These are phyloP conservation scores for Colletotrichum sp. DNA, from an alignment of 2,329 filamentous ascomycete genomes.

Conservation along the genomic window DNA sequence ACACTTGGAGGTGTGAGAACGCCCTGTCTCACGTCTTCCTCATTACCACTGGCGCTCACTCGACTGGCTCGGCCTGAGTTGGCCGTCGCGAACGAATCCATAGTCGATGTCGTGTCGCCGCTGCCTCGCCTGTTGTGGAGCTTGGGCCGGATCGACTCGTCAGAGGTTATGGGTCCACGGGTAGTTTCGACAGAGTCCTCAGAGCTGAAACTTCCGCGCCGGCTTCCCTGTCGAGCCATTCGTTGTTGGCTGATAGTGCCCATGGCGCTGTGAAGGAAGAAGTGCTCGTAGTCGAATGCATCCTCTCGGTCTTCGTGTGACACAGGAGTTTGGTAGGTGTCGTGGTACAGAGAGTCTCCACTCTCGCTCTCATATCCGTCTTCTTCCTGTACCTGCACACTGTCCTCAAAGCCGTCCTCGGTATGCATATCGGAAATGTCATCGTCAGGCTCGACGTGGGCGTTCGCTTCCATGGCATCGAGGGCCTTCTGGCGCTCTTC, in stretches of 20 bases:
- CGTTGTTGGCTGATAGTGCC: constrained; percentile 70
- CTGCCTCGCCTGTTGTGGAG: constrained; percentile 46
- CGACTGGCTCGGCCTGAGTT: constrained; percentile 53
- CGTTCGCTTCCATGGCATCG: constrained; percentile 9
- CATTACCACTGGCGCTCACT: constrained; percentile 6
- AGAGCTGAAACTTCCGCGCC: constrained; percentile 58
- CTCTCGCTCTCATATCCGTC: constrained; percentile 64
- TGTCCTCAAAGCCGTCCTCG: constrained; percentile 39
- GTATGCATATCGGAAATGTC: constrained; percentile 43
- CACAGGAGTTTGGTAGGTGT: constrained; percentile 61
- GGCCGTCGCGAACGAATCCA: constrained; percentile 63
- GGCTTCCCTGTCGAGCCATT: constrained; percentile 50
- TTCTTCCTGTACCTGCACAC: constrained; percentile 40
- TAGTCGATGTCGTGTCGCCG: constrained; percentile 53
- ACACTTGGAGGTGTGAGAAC: constrained; percentile 14
- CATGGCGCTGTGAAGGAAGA: constrained; percentile 92
- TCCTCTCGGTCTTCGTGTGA: constrained; percentile 94
- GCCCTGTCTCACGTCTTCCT: constrained; percentile 7
- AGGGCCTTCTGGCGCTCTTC: constrained; percentile 26
- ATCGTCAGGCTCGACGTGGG: constrained; percentile 28
- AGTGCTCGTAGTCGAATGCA: constrained; percentile 95
- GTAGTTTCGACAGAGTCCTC: constrained; percentile 68
- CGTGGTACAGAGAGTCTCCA: constrained; percentile 68
- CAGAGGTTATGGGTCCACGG: constrained; percentile 46
- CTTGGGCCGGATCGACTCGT: constrained; percentile 26